Conservation (phyloP, 495 filamentous ascomycete species). For the Hypoxylon intermedium region DNA sequence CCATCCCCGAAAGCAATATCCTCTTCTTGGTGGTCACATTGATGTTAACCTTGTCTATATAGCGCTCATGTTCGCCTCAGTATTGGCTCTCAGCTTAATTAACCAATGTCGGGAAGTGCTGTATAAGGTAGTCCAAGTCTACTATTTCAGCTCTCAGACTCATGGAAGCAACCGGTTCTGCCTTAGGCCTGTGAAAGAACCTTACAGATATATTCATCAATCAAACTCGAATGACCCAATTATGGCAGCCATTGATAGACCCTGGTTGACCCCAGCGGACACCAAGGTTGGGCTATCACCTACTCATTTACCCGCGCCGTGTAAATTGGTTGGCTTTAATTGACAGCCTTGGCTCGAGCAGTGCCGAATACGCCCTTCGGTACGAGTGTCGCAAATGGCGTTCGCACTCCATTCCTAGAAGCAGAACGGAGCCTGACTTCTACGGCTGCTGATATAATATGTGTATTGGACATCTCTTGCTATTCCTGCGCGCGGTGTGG, state of each 20-base stretch:
- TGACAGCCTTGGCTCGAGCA: slow-evolving; percentile 25
- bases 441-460: slow-evolving; percentile 24
- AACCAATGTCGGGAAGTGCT: no score
- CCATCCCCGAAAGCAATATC: background rate
- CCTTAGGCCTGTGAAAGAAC: no score
- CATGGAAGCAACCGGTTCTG: no score
- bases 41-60: background rate
- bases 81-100: background rate
- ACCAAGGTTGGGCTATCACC: slow-evolving; percentile 6
- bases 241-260: no score
- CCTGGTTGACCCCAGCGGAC: slow-evolving; percentile 4
- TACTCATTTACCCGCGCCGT: slow-evolving; percentile 31
- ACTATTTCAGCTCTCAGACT: no score
- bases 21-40: background rate
- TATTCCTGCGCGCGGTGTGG: slow-evolving; percentile 2
- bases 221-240: no score
- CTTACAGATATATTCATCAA: background rate
- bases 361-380: slow-evolving; percentile 26
- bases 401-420: slow-evolving; percentile 3
- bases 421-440: slow-evolving; percentile 22
- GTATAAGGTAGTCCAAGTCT: no score
- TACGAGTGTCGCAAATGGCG: slow-evolving; percentile 8
- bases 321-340: slow-evolving; percentile 24
- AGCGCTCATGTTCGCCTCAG: background rate
- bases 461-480: slow-evolving; percentile 2